Evolutionary conservation across 2,329 filamentous ascomycete species (phyloP).

Genomic region (Fusarium phyllophilum): DNA sequence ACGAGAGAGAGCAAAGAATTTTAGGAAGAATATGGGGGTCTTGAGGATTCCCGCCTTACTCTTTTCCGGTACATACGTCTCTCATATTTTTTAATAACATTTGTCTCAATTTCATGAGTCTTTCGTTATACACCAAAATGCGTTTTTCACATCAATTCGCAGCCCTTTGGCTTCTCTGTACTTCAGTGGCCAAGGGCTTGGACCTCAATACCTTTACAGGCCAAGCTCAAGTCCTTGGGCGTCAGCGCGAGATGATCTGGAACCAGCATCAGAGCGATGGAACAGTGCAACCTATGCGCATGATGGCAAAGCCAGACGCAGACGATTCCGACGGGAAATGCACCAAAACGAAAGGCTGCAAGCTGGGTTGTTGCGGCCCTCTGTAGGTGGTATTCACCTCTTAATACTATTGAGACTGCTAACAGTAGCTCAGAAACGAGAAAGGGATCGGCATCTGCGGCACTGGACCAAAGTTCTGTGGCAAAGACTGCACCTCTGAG

Average conservation of each 20-base stretch:
- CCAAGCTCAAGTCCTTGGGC: neutral
- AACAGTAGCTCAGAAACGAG: fast-evolving
- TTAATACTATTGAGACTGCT: fast-evolving
- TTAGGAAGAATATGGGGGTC: too few relatives aligned
- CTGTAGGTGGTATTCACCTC: neutral
- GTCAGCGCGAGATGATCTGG: neutral
- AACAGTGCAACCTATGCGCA: neutral
- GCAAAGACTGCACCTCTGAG: conserved; percentile 21
- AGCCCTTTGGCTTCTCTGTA: neutral
- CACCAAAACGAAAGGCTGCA: neutral
- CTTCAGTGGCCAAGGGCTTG: neutral
- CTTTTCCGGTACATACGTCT: too few relatives aligned
- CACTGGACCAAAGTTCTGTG: neutral
- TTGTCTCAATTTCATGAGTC: too few relatives aligned
- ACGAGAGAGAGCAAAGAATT: too few relatives aligned
- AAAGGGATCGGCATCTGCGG: neutral
- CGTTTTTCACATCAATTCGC: too few relatives aligned
- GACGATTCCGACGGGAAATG: neutral
- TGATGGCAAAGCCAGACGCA: neutral
- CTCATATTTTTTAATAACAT: too few relatives aligned
- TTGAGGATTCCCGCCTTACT: too few relatives aligned
- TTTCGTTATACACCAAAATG: too few relatives aligned
- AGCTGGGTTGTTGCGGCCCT: neutral
- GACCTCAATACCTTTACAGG: neutral
- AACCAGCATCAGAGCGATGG: neutral